Percentiles rank a stretch among this genome's conserved stretches.
Conservation (phyloP, 371 early-diverging fungal species). For the Syncephalastrum contaminatum region DNA sequence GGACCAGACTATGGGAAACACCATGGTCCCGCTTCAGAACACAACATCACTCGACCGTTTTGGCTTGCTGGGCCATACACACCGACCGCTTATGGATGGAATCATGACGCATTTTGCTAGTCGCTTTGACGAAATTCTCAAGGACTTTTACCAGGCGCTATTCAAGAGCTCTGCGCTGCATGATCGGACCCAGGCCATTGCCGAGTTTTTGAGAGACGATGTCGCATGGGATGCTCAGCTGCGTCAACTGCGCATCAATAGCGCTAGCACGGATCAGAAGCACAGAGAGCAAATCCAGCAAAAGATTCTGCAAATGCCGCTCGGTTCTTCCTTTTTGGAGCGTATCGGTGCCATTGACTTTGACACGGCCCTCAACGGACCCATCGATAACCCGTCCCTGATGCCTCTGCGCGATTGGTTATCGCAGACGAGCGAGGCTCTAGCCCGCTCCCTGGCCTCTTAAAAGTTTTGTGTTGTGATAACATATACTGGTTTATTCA, state of each 20-base stretch:
- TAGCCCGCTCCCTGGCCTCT: background rate
- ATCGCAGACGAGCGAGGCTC: constrained; percentile 11
- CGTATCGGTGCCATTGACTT: constrained; percentile 28
- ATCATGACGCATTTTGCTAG: constrained; percentile 19
- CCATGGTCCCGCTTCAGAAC: constrained; percentile 12
- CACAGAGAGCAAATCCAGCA: constrained; percentile 17
- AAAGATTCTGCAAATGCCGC: constrained; percentile 29
- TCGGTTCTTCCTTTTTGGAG: constrained; percentile 26
- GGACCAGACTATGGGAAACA: constrained; percentile 39
- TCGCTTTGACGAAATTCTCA: constrained; percentile 16
- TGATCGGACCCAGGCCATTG: constrained; percentile 11
- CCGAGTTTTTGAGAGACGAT: constrained; percentile 22
- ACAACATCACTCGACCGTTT: constrained; percentile 15
- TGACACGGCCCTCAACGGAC: constrained; percentile 23
- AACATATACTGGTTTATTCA: too few relatives aligned
- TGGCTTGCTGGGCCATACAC: constrained; percentile 12
- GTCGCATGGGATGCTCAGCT: constrained; percentile 23
- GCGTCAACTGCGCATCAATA: constrained; percentile 5
- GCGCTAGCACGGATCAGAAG: constrained; percentile 9
- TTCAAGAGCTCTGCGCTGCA: constrained; percentile 8
- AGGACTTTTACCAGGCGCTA: constrained; percentile 11
- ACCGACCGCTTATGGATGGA: constrained; percentile 21
- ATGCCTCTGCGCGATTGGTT: constrained; percentile 25
- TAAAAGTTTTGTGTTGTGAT: background rate
- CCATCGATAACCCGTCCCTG: constrained; percentile 27